Evolutionary conservation across 2,329 filamentous ascomycete species (phyloP).

Genomic region (Claviceps cyperi): DNA sequence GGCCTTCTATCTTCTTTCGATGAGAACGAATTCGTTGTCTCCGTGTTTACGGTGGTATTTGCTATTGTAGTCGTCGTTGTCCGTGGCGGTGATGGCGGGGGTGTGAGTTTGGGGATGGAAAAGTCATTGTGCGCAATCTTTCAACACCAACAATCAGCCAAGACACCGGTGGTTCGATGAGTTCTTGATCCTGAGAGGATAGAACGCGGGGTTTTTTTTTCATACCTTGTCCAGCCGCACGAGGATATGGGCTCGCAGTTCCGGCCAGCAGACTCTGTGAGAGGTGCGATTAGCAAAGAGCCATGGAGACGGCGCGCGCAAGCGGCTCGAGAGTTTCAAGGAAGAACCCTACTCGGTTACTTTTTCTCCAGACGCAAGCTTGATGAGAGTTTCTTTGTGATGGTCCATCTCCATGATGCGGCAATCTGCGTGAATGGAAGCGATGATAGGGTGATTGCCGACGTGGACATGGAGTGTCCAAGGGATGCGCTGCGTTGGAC

Average conservation of each 20-base stretch:
- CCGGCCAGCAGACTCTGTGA: conserved; percentile 54
- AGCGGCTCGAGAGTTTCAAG: not conserved
- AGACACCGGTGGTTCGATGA: too few relatives aligned
- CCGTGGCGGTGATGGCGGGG: conserved; percentile 34
- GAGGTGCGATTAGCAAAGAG: conserved; percentile 15
- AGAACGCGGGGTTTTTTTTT: not conserved
- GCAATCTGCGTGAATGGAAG: conserved; percentile 7
- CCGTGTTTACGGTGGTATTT: not conserved
- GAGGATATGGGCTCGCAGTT: conserved; percentile 49
- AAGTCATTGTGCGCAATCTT: conserved; percentile 68
- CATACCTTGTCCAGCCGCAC: conserved; percentile 50
- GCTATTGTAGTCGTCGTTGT: not conserved
- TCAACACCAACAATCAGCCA: not conserved
- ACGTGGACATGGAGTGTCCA: not conserved
- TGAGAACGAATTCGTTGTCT: not conserved
- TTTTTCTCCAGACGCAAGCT: conserved; percentile 33
- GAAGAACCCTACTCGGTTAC: conserved; percentile 38
- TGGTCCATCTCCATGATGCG: conserved; percentile 39
- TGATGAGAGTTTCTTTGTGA: conserved; percentile 34
- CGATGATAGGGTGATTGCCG: not conserved
- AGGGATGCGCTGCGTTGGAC: not conserved
- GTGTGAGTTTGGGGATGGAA: conserved; percentile 48
- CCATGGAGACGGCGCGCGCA: not conserved
- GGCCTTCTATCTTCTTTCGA: conserved; percentile 16
- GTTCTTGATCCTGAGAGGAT: too few relatives aligned